Conservation (phyloP, 2,329 filamentous ascomycete species). For the Stachybotrys chlorohalonatus region DNA sequence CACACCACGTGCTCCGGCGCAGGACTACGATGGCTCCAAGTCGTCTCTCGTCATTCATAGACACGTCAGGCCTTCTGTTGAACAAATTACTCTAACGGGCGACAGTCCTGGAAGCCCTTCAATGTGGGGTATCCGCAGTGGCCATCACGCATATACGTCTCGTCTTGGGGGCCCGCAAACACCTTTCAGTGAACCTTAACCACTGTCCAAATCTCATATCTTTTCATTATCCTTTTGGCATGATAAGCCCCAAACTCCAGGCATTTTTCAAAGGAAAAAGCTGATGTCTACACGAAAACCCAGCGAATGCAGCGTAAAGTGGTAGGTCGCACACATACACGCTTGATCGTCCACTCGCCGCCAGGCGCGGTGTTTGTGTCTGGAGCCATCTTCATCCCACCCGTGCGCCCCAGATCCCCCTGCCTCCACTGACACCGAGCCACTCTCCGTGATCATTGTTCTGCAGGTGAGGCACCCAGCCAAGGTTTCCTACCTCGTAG, state of each 20-base stretch:
- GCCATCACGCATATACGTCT: background rate
- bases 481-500: slow-evolving; percentile 77
- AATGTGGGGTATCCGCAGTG: no score
- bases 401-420: slow-evolving; percentile 71
- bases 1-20: no score
- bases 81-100: no score
- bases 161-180: background rate
- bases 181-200: background rate
- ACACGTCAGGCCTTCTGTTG: no score
- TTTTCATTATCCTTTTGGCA: background rate
- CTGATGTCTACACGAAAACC: background rate
- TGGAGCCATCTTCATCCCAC: slow-evolving; percentile 16
- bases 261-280: background rate
- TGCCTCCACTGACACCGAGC: slow-evolving; percentile 72
- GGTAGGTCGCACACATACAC: no score
- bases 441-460: slow-evolving; percentile 68
- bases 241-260: background rate
- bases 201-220: background rate
- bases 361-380: background rate
- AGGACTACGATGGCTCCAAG: no score
- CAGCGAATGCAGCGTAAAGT: background rate
- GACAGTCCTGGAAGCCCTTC: no score
- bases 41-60: no score
- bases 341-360: background rate
- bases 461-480: slow-evolving; percentile 68